These are phyloP conservation scores for Penicillium expansum DNA, from an alignment of 2,329 filamentous ascomycete genomes.

Conservation along the genomic window DNA sequence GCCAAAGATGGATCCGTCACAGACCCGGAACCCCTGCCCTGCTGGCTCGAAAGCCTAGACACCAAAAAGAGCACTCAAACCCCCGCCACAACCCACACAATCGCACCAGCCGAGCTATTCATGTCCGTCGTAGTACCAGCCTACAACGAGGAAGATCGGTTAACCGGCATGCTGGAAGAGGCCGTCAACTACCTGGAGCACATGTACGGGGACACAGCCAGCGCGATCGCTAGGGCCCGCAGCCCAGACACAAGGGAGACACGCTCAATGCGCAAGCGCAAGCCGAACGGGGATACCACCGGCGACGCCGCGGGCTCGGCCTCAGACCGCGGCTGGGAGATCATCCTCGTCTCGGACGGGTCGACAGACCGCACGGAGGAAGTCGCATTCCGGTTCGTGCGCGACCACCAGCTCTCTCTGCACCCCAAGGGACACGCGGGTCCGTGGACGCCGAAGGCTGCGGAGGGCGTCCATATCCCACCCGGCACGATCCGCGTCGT, in stretches of 20 bases:
- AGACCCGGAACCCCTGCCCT: constrained; percentile 62
- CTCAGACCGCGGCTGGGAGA: constrained; percentile 71
- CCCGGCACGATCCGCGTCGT: constrained; percentile 81
- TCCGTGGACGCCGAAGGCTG: constrained; percentile 51
- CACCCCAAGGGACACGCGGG: constrained; percentile 47
- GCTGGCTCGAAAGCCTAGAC: constrained; percentile 80
- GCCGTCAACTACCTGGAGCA: constrained; percentile 81
- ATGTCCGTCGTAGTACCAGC: constrained; percentile 92
- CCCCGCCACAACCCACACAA: constrained; percentile 60
- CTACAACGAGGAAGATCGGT: constrained; percentile 86
- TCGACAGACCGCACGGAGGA: constrained; percentile 78
- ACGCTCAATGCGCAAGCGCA: constrained; percentile 21
- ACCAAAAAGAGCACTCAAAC: constrained; percentile 53
- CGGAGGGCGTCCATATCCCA: constrained; percentile 55
- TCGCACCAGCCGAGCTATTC: constrained; percentile 75
- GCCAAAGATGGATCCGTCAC: constrained; percentile 60
- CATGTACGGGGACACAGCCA: constrained; percentile 60
- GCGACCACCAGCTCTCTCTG: constrained; percentile 58
- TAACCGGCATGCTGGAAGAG: constrained; percentile 83
- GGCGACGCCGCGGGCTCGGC: constrained; percentile 35
- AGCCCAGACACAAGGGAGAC: constrained; percentile 11
- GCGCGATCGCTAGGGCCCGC: not conserved
- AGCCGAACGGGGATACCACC: constrained; percentile 32
- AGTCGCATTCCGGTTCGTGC: constrained; percentile 77
- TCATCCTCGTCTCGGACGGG: constrained; percentile 86